Base-by-base conservation (phyloP, 169 alveolate genomes). In the Theileria equi region DNA sequence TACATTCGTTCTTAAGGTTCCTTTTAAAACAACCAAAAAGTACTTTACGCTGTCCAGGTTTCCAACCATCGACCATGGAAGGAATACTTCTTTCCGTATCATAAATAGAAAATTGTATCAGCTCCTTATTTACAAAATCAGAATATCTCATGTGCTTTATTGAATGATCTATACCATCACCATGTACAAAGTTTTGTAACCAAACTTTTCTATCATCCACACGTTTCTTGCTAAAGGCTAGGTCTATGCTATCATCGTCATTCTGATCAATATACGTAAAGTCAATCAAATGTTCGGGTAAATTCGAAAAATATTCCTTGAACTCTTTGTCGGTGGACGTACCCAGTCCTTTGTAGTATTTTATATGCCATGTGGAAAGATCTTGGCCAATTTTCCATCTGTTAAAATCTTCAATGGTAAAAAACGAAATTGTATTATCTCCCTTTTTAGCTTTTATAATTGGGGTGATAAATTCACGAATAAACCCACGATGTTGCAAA, bases 311-410 rank as follows among this genome's bases (percentile, higher is more conserved):
- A 80, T 98, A 98, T 80, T 97, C 99, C 88, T 96, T 95, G 49
- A 98, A 98, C 88, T 97, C 99, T 69, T 93, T 91, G 59, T 95
- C 96, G 10, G 98, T 95, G 16, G 99, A 95, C 5, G 99, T 98
- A 23, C 99, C 99, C 59, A 98, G 90, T 57, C 99, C 89, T 95
- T 98, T 98, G 97, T 98, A 98, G 93, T 98, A 98, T 82, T 98
- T 98, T 53, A 96, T 94, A 67, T 94, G 94, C 97, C 97, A 98
- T 31, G 95, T 93, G 31, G 92, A 74, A n/a, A 67, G 73, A 65
- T 92, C 83, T 52, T 93, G 88, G 19, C 83, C 84, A 63, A 92
- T 89, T 63, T 91, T 93, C 97, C 98, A 98, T 73, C 86, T 82
- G 63, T 97, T 98, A 80, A 95, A 98, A 76, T 98, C 99, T 44